Conservation (phyloP, 768 basidiomycete genomes). For the Mycena vitilis region DNA sequence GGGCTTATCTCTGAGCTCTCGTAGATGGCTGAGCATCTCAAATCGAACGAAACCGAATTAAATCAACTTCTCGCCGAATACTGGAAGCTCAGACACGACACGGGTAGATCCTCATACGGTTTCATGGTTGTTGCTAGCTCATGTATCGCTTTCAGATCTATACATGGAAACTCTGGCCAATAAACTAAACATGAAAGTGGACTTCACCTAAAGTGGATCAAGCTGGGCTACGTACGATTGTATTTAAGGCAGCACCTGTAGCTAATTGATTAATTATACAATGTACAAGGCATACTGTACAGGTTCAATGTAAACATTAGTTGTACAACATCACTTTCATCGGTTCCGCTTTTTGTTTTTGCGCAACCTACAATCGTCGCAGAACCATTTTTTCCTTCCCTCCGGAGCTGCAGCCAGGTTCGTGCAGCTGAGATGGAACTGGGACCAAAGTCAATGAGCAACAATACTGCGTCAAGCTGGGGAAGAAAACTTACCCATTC, state of each 20-base stretch:
- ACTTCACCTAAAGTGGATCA: slow-evolving; percentile 3
- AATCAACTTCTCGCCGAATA: slow-evolving; percentile 86
- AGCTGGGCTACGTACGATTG: not conserved
- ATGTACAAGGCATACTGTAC: slow-evolving; percentile 14
- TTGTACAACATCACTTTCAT: slow-evolving; percentile 34
- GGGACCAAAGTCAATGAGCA: slow-evolving; percentile 17
- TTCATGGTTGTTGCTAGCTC: not conserved
- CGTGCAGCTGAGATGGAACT: slow-evolving; percentile 84
- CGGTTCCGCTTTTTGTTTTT: slow-evolving; percentile 49
- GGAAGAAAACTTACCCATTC: slow-evolving; percentile 78
- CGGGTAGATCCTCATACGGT: slow-evolving; percentile 58
- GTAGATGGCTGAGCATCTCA: slow-evolving; percentile 84
- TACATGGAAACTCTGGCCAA: slow-evolving; percentile 91
- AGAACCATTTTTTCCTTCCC: slow-evolving; percentile 74
- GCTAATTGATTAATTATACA: not conserved
- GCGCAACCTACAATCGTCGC: slow-evolving; percentile 66
- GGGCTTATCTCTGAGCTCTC: not conserved
- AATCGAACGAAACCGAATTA: slow-evolving; percentile 80
- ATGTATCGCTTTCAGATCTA: slow-evolving; percentile 60
- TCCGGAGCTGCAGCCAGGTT: slow-evolving; percentile 69
- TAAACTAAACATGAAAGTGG: slow-evolving; percentile 73
- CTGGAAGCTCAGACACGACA: slow-evolving; percentile 81
- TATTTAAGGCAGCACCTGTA: not conserved
- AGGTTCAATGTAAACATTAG: not conserved
- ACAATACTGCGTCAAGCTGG: slow-evolving; percentile 27